phyloP scores from a whole-genome alignment of 768 basidiomycete genomes.

The Gymnopilus junonius region DNA sequence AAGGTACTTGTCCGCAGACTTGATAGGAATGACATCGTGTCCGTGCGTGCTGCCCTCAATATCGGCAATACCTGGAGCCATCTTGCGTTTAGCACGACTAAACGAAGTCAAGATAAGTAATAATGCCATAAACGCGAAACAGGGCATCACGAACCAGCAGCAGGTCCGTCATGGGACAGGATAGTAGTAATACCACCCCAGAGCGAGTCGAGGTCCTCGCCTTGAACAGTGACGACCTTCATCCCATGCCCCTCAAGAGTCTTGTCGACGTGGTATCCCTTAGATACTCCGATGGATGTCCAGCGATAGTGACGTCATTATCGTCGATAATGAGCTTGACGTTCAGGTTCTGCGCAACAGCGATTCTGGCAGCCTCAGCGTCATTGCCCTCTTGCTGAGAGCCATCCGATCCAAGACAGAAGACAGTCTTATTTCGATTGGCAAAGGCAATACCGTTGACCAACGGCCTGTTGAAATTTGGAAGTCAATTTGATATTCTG shows the following conservation, averaged over 20 bases:
- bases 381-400: constrained; percentile 93
- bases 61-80: constrained; percentile 72
- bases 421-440: constrained; percentile 75
- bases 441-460: constrained; percentile 87
- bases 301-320: constrained; percentile 93
- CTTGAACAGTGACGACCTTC: constrained; percentile 72
- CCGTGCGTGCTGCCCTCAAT: constrained; percentile 82
- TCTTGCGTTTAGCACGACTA: constrained; percentile 73
- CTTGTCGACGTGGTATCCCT: constrained; percentile 72
- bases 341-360: constrained; percentile 82
- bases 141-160: constrained; percentile 56
- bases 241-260: constrained; percentile 85
- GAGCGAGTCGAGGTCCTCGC: constrained; percentile 80
- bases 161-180: constrained; percentile 71
- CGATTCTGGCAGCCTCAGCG: constrained; percentile 86
- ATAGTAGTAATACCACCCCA: constrained; percentile 67
- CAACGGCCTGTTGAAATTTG: constrained; percentile 51
- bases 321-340: constrained; percentile 89
- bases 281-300: constrained; percentile 88
- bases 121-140: background rate
- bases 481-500: background rate
- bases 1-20: constrained; percentile 79
- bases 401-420: constrained; percentile 87
- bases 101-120: background rate
- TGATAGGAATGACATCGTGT: constrained; percentile 86